These are phyloP conservation scores for Forsythia suspensa DNA, from an alignment of 257 asterid species.

Conservation along the genomic window DNA sequence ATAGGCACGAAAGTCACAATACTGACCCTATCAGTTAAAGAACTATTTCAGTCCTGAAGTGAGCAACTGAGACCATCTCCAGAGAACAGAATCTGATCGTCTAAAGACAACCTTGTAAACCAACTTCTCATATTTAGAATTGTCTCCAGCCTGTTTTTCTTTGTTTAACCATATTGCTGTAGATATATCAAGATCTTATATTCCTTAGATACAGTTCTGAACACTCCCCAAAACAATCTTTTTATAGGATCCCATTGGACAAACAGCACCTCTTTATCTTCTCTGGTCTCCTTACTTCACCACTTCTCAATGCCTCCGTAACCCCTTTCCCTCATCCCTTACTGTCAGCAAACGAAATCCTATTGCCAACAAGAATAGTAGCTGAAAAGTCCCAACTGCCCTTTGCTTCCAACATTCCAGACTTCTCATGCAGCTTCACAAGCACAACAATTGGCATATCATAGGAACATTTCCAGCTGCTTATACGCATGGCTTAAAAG, in stretches of 20 bases:
- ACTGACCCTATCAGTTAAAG: neutral
- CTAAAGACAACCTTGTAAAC: neutral
- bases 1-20: neutral
- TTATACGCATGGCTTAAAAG: neutral
- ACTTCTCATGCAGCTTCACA: constrained; percentile 1
- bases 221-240: neutral
- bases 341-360: neutral
- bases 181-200: constrained; percentile 5
- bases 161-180: constrained; percentile 3
- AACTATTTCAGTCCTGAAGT: constrained; percentile 4
- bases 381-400: constrained; percentile 5
- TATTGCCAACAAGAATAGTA: constrained; percentile 11
- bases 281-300: neutral
- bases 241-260: neutral
- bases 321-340: constrained; percentile 6
- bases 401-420: constrained; percentile 12
- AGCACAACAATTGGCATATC: neutral
- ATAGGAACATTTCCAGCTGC: neutral
- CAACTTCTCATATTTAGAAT: neutral
- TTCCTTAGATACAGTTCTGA: neutral
- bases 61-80: constrained; percentile 10
- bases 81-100: neutral
- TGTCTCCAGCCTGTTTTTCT: neutral
- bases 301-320: neutral
- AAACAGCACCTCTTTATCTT: neutral